Evolutionary conservation across 257 asterid genomes (phyloP), one percentile per base, ranked within the genome.

Genomic region (Petunia axillaris): DNA sequence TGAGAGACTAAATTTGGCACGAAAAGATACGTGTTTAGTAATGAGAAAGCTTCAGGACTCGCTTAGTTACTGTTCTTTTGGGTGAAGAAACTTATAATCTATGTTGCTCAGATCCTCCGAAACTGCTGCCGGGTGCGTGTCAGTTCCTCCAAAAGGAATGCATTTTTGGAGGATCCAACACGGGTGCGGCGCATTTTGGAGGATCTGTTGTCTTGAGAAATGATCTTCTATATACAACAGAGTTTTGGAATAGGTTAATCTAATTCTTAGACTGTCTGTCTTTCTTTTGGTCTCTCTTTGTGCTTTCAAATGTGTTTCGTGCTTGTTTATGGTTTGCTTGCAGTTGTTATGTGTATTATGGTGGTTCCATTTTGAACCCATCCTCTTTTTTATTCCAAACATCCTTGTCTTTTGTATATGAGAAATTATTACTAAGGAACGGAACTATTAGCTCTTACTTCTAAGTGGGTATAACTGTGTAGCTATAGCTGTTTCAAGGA

Each of bases 281-380:
- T 71, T 71, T 10, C 43, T 48, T 9, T 71, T 48, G 11, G 25
- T 25, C 25, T 25, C 44, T 48, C 16, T 0, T 71, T 35, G 41
- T 71, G 59, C 44, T 46, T 70, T 70, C 77, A 70, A 25, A 70
- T 70, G 77, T 10, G 35, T 35, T 38, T 73, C 13, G 62, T 73
- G 63, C 36, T 6, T 73, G 36, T 0, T 73, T 73, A 13, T 50
- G 62, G 13, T 50, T 44, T 0, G 14, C 4, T 1, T 36, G 36
- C 36, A 50, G 53, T 38, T 73, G 25, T 50, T n/a, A 11, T 52
- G 7, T 36, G 35, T 73, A 36, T 62, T 3, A 16, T 13, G 8
- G 37, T 0, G 46, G 38, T 11, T 13, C 46, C 62, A 73, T 50
- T 50, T 73, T 73, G 63, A 50, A 52, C 0, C 0, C 0, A 50